Evolutionary conservation across 495 filamentous ascomycete species (phyloP), one percentile per base, ranked within the genome.

Genomic region (Talaromyces liani): DNA sequence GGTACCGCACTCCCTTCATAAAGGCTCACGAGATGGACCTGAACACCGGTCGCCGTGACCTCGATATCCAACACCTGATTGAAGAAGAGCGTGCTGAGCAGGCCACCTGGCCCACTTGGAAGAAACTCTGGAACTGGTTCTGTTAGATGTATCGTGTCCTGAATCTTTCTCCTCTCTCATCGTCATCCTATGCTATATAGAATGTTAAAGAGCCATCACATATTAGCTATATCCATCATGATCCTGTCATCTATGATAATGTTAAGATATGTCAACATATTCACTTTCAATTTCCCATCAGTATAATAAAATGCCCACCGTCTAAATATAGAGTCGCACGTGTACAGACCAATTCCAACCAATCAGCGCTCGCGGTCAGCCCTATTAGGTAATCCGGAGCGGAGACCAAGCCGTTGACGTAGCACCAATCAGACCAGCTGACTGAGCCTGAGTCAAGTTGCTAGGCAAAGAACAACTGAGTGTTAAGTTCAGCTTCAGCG

Each of bases 31-130:
- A 93, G 54, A 95, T 97, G 85, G 94, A 98, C 74, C 71, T 98
- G 62, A 79, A 85, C 33, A 96, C 92, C 8, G 94, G 94, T n/a
- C 82, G 91, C 34, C 81, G 93, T n/a, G 92, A 96, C 58, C 75
- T 97, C 53, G 91, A 97, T 73, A 71, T 96, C 36, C 81, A 82
- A 25, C 83, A 88, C 61, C 72, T 97, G 61, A 77, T 93, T 56
- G 85, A 85, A 31, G 87, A 92, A 66, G 93, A 98, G 75, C 73
- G 80, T 7, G 85, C 85, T 20, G 92, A 96, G 76, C 77, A 76
- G 71, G 82, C 80, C 18, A 65, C 72, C 5, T 94, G 92, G 92
- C 92, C 92, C 0, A 73, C 39, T 64, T 97, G 93, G 93, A 98
- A 96, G 84, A 91, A 85, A 72, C 63, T 85, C 20, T 87, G 84